Evolutionary conservation across 2,329 filamentous ascomycete genomes (phyloP), one percentile per base, ranked within the genome.

Genomic region (Myriosclerotinia duriaeana): DNA sequence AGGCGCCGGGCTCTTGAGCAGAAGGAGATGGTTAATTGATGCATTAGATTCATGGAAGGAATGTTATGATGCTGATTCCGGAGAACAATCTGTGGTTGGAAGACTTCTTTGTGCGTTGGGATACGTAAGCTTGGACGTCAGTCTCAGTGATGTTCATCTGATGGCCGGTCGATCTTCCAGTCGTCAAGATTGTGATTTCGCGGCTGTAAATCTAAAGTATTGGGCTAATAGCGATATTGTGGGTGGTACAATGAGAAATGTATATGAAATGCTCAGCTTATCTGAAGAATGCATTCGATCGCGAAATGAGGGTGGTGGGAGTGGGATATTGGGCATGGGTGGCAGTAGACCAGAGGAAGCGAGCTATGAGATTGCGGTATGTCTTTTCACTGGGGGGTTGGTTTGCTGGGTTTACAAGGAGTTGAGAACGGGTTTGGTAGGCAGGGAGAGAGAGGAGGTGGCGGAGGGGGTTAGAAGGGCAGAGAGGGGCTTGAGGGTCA

Each of bases 371-470:
- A 69, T 74, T 34, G 69, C 70, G 0, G 69, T 72, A 3, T 70
- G 71, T 58, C 50, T 75, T 15, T 74, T 75, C 22, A 75, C 73
- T 0, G 73, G 72, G 12, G 73, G 73, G 0, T 71, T 75, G 66
- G 70, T 75, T 0, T 75, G 73, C 50, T 75, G 73, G 73, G 73
- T 72, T 6, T 75, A 71, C 67, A 72, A 70, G 17, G 71, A 73
- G 58, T 55, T 75, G 54, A 69, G 68, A 44, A 56, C 40, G 3
- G 66, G 65, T 26, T 46, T 62, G 22, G 53, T n/a, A 7, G 38
- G 40, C 8, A 34, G 11, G 6, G 68, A 55, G 36, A 69, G 50
- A 30, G 69, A 68, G 34, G 59, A 69, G 54, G 70, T 70, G 50
- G 55, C 71, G 20, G 66, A 68, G 2, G 66, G 70, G 42, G 70